Base-by-base conservation (phyloP, 805 yeast species). In the Candida hispaniensis region DNA sequence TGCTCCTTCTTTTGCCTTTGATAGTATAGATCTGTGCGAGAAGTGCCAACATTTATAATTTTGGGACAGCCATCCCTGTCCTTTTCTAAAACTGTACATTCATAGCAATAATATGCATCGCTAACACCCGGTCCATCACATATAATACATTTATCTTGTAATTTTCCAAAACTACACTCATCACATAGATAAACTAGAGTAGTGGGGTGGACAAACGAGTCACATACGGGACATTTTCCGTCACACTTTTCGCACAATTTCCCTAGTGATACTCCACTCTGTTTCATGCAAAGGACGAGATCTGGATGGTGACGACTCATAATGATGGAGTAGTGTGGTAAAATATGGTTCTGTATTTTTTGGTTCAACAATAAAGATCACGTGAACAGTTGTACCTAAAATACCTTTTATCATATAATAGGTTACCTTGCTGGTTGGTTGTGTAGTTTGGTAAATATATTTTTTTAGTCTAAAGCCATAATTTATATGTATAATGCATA, bases 241-340 rank as follows among this genome's bases (percentile, higher is more conserved):
- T 86, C 95, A 54, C 97, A 86, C 52, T 69, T 79, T 18, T 71
- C 74, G 49, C 97, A 86, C 3, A 86, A 61, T 33, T 65, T 59
- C 1, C 94, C 97, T 4, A 70, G 53, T 11, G 61, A 57, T 0
- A 73, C 67, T 1, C 96, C 96, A 1, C 94, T 83, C 47, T 73
- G 91, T 51, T 78, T 80, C 67, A 79, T 61, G 51, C 97, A 86
- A 61, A 77, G 73, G 2, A 79, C 69, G 15, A 85, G 64, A 51
- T 86, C 96, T 33, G 75, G 73, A 56, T 85, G 94, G 55, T 85
- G 94, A 38, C 91, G 75, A 3, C 94, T 81, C 95, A 85, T 83
- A 17, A 7, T 30, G 35, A 11, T 9, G 15, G 5, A 9, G 6
- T 6, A 18, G 26, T 6, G n/a, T n/a, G n/a, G n/a, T n/a, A n/a